Conservation (phyloP, 2,329 filamentous ascomycete species). For the Monosporascus sp. region DNA sequence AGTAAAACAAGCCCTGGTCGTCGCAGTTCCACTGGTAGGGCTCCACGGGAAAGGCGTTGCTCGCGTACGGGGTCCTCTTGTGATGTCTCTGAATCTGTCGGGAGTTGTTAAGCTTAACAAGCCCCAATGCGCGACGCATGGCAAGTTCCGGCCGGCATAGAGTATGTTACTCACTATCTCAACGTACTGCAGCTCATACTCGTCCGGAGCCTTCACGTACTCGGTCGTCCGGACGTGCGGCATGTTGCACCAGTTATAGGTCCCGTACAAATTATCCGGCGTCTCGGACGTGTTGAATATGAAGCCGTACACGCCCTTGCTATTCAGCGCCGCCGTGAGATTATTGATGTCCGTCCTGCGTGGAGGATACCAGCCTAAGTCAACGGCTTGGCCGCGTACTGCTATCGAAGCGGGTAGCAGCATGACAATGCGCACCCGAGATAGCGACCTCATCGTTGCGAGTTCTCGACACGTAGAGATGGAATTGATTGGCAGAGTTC, state of each 20-base stretch:
- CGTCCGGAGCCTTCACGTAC: constrained; percentile 49
- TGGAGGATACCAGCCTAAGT: constrained; percentile 55
- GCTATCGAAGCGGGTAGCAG: neutral
- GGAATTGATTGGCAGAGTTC: neutral
- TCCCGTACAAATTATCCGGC: constrained; percentile 51
- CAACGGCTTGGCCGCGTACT: constrained; percentile 14
- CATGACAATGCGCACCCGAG: neutral
- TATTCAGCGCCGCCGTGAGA: constrained; percentile 50
- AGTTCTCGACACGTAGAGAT: neutral
- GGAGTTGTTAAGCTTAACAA: constrained; percentile 2
- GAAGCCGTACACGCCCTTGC: constrained; percentile 64
- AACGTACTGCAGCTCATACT: constrained; percentile 67
- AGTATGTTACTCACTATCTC: constrained; percentile 53
- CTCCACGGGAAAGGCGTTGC: constrained; percentile 72
- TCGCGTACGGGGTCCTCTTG: constrained; percentile 75
- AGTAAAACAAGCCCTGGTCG: constrained; percentile 65
- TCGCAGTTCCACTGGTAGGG: constrained; percentile 67
- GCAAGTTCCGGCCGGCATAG: neutral
- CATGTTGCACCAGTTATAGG: constrained; percentile 85
- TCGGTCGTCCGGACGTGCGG: constrained; percentile 67
- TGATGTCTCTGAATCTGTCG: constrained; percentile 71
- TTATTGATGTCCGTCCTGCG: constrained; percentile 53
- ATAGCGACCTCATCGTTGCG: neutral
- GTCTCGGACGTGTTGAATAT: constrained; percentile 63
- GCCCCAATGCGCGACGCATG: neutral